phyloP scores from a whole-genome alignment of 2,329 filamentous ascomycete species.

The Curvularia sp. region DNA sequence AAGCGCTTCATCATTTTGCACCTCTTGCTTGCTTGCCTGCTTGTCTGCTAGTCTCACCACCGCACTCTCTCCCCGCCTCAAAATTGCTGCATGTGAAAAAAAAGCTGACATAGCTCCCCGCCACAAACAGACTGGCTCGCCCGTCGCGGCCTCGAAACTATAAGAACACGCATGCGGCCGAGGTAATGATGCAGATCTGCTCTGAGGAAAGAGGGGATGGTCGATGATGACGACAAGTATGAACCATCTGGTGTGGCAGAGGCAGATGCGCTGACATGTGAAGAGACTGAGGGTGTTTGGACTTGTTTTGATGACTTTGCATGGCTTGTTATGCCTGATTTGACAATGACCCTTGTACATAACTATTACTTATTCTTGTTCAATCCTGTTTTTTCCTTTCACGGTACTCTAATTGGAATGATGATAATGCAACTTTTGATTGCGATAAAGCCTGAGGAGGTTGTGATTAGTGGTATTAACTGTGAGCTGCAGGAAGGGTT shows the following conservation, averaged over 20 bases:
- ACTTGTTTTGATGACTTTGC: not conserved
- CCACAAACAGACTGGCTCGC: constrained; percentile 18
- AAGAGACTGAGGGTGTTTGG: not conserved
- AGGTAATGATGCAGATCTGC: constrained; percentile 3
- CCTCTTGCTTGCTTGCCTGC: not conserved
- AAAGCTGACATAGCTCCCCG: constrained; percentile 18
- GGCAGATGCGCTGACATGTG: not conserved
- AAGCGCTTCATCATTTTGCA: constrained; percentile 1
- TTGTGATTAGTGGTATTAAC: not conserved
- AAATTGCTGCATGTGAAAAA: constrained; percentile 15
- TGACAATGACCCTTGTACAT: not conserved
- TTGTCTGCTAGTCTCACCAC: not conserved
- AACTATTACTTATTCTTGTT: not conserved
- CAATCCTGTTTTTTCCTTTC: not conserved
- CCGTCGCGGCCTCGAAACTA: constrained; percentile 24
- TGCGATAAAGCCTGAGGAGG: not conserved
- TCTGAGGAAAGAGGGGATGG: not conserved
- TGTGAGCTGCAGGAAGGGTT: not conserved
- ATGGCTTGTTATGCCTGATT: not conserved
- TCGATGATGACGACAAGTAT: not conserved
- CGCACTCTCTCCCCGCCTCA: not conserved
- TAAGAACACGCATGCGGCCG: constrained; percentile 16
- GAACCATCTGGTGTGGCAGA: not conserved
- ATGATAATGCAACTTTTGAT: not conserved
- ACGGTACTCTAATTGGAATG: not conserved